Evolutionary conservation across 2,329 filamentous ascomycete species (phyloP).

Genomic region (Pezicula rhizophila): DNA sequence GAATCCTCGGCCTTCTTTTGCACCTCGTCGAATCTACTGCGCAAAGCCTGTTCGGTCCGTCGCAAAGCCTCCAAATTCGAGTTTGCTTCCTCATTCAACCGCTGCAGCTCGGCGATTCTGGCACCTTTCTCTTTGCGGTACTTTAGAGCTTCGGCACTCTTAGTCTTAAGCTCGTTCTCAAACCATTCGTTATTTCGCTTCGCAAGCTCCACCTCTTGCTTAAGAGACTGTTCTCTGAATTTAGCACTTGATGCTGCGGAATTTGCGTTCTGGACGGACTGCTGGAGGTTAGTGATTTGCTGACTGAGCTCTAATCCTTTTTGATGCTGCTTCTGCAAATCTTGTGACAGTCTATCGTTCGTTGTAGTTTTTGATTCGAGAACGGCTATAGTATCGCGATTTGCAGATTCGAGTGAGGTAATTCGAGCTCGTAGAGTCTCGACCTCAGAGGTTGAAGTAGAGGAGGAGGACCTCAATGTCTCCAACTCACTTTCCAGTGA

Average conservation of each 20-base stretch:
- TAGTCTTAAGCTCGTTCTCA: slow-evolving; percentile 84
- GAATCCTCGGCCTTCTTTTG: slow-evolving; percentile 84
- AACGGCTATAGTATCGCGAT: slow-evolving; percentile 81
- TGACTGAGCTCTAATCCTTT: slow-evolving; percentile 80
- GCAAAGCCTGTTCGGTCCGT: slow-evolving; percentile 73
- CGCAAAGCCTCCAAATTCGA: slow-evolving; percentile 72
- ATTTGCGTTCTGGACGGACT: slow-evolving; percentile 75
- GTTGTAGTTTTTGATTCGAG: slow-evolving; percentile 85
- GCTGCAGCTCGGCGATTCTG: slow-evolving; percentile 80
- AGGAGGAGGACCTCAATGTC: slow-evolving; percentile 66
- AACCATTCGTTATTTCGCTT: slow-evolving; percentile 92
- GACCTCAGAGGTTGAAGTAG: slow-evolving; percentile 68
- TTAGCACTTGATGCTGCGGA: slow-evolving; percentile 75
- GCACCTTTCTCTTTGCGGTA: slow-evolving; percentile 93
- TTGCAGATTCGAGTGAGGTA: slow-evolving; percentile 80
- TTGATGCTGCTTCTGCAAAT: slow-evolving; percentile 82
- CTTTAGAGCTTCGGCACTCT: slow-evolving; percentile 78
- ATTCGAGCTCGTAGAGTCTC: slow-evolving; percentile 78
- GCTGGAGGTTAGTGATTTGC: slow-evolving; percentile 75
- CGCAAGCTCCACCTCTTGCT: slow-evolving; percentile 84
- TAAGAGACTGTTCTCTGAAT: slow-evolving; percentile 82
- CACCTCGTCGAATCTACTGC: slow-evolving; percentile 74
- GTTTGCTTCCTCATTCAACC: slow-evolving; percentile 77
- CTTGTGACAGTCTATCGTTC: slow-evolving; percentile 78
- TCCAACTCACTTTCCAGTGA: slow-evolving; percentile 77